Base-by-base conservation (phyloP, 305 asterid species). In the Fraxinus albicans region DNA sequence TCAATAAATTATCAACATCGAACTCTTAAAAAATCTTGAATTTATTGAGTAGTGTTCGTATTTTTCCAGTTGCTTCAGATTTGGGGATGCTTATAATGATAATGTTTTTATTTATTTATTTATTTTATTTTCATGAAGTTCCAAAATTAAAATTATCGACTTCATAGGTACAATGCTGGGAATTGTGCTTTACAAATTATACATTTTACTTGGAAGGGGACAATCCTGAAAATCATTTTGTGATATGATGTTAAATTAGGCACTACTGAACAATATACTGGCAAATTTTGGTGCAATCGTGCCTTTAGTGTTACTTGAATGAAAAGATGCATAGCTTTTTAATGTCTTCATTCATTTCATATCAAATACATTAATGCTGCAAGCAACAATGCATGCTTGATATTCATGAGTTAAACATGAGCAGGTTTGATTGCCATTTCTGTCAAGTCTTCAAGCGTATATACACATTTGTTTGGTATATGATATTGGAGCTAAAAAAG, bases 1-100 rank as follows among this genome's bases (percentile, higher is more conserved):
- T 77, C 81, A 53, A 25, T 82, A 76, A 79, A 79, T 89, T 80
- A 83, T 86, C 83, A 77, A 82, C 85, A 84, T 79, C 58, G 15
- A 82, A 69, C 74, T 82, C 77, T 63, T 69, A 77, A 82, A 74
- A 85, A 74, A 82, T 81, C 86, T 83, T 81, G 86, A 81, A 73
- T 82, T 73, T 82, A 27, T 86, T 73, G 21, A 50, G 60, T 53
- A 69, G 35, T 77, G 23, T 67, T 82, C 50, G 38, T 65, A 69
- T 82, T 75, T 40, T 6, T 38, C 77, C 67, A 15, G 81, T 50
- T 78, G 9, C 77, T 25, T 79, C 13, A 73, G 53, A 65, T 31
- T 38, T 63, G 80, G 76, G 60, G 63, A 31, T 83, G 65, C 17
- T 69, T 69, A 10, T 27, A 29, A 8, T 69, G 40, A 69, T 12